phyloP scores from a whole-genome alignment of 768 basidiomycete genomes.

The Russula virescens region DNA sequence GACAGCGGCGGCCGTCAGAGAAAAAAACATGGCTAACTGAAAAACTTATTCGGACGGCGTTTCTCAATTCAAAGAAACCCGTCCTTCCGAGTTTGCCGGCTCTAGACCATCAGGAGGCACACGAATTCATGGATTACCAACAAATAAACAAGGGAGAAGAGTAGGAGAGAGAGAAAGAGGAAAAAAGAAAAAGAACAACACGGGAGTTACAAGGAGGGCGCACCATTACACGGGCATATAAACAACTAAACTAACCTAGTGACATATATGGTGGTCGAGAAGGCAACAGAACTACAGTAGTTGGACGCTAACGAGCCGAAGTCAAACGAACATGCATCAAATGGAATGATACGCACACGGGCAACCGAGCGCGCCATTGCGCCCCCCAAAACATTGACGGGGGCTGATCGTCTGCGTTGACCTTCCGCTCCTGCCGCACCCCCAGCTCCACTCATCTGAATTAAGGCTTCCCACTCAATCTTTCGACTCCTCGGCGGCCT shows the following conservation, averaged over 20 bases:
- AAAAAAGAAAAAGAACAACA: background rate
- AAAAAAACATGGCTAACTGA: no score
- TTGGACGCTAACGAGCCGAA: background rate
- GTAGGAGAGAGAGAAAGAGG: background rate
- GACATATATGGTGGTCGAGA: background rate
- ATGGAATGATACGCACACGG: constrained; percentile 7
- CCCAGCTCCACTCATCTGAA: background rate
- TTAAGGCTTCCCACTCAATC: constrained; percentile 4
- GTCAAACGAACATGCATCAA: background rate
- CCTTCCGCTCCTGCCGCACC: constrained; percentile 1
- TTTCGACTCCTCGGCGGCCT: constrained; percentile 17
- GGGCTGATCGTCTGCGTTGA: constrained; percentile 11
- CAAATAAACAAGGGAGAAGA: background rate
- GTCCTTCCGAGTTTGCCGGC: constrained; percentile 4
- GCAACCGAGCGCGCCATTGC: background rate
- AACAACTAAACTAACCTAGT: constrained; percentile 11
- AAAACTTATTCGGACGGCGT: background rate
- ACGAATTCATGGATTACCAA: background rate
- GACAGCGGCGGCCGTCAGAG: background rate
- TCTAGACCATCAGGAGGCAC: background rate
- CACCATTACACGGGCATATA: background rate
- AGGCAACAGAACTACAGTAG: background rate
- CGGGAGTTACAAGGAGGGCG: background rate
- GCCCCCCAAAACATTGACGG: constrained; percentile 15
- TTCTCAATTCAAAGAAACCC: background rate